Conservation (phyloP, 768 basidiomycete genomes). For the Tulasnella sp. region DNA sequence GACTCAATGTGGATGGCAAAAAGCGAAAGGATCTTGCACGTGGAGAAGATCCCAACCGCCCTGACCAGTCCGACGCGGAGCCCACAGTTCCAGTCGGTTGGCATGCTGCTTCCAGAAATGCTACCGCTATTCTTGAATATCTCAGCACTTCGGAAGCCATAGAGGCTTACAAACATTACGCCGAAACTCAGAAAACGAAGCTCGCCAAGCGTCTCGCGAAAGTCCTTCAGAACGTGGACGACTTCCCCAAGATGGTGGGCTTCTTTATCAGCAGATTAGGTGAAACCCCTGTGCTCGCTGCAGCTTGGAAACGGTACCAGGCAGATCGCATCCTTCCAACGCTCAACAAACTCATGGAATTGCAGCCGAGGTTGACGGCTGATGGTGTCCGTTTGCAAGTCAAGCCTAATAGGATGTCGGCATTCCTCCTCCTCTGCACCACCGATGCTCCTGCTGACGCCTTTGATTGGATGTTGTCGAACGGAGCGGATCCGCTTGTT, state of each 20-base stretch:
- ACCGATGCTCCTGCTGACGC: conserved; percentile 43
- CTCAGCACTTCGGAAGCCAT: conserved; percentile 53
- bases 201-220: conserved; percentile 50
- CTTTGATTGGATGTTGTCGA: not conserved
- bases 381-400: conserved; percentile 52
- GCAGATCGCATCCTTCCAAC: conserved; percentile 30
- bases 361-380: conserved; percentile 50
- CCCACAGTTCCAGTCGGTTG: conserved; percentile 46
- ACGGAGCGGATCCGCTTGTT: no score
- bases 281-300: conserved; percentile 58
- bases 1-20: conserved; percentile 65
- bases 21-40: conserved; percentile 59
- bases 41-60: conserved; percentile 55
- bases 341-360: conserved; percentile 53
- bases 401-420: conserved; percentile 42
- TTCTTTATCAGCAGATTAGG: conserved; percentile 54
- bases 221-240: conserved; percentile 48
- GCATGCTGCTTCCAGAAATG: conserved; percentile 46
- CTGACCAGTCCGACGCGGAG: conserved; percentile 21
- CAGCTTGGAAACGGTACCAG: conserved; percentile 41
- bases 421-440: conserved; percentile 51
- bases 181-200: conserved; percentile 49
- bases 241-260: conserved; percentile 56
- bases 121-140: conserved; percentile 49
- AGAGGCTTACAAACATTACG: conserved; percentile 57